Base-by-base conservation (phyloP, 352 stramenopile species). In the Lagenidium giganteum region DNA sequence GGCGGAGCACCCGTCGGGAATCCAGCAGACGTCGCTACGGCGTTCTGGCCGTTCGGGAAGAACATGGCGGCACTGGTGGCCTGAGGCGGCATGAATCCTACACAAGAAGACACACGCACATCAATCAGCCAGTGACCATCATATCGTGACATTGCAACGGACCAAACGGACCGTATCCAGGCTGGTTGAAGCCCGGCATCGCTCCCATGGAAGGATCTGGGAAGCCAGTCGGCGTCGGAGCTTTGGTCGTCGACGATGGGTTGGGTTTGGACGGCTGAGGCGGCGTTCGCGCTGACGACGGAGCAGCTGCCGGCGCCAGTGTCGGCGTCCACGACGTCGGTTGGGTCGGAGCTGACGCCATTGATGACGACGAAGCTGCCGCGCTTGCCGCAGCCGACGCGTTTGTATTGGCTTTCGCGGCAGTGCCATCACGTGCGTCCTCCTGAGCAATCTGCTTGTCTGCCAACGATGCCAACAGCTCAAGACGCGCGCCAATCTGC, bases 391-490 rank as follows among this genome's bases (percentile, higher is more conserved):
- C 26, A n/a, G 28, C 17, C 2, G 16, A 8, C 3, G 17, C 25
- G 1, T 23, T 7, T 11, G 51, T 47, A 20, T 52, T 53, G 5
- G 18, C 4, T 1, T 5, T 4, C 17, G 37, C 21, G 0, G 34
- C 28, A 16, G 26, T 25, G 4, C 23, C 8, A 2, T 46, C 34
- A 28, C 16, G 23, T 6, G 66, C 67, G 32, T 87, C 73, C 33
- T 88, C 69, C 12, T 67, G 67, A 7, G 71, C 76, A 21, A 93
- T 83, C 35, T 90, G 81, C 25, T 82, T 88, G 48, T 93, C 81
- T 4, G 78, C 78, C 14, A 93, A 51, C 20, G 81, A 90, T 5
- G 81, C 81, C 32, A 93, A 27, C 25, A 90, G 54, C 42, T 91
- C 81, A 6, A 93, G 59, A 1, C 78, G 68, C 5, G 71, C 59